Conservation (phyloP, 2,329 filamentous ascomycete genomes). For the Amauroascus niger region DNA sequence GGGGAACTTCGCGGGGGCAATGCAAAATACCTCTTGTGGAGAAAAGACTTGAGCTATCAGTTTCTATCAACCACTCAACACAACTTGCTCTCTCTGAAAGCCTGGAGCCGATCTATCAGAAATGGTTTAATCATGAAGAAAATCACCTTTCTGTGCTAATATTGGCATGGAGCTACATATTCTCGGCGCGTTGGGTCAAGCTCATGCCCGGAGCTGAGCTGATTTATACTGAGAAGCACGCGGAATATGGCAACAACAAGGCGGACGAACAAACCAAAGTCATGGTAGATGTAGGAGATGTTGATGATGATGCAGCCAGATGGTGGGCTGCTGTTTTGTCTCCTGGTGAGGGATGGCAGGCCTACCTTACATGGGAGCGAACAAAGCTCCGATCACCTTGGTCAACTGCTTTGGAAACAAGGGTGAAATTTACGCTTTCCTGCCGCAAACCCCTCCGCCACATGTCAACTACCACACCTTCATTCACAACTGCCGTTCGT, state of each 20-base stretch:
- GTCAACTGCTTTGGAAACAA: background rate
- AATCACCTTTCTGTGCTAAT: conserved; percentile 14
- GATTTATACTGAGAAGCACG: background rate
- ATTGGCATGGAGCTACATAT: conserved; percentile 13
- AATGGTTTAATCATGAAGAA: conserved; percentile 12
- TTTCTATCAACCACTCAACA: background rate
- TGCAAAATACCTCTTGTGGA: conserved; percentile 1
- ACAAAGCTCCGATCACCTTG: conserved; percentile 10
- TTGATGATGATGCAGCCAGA: conserved; percentile 7
- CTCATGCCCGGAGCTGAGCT: conserved; percentile 7
- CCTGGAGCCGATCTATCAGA: conserved; percentile 1
- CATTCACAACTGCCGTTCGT: conserved; percentile 13
- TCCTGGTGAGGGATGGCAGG: conserved; percentile 15
- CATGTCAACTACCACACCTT: background rate
- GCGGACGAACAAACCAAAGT: background rate
- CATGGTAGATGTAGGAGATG: conserved; percentile 12
- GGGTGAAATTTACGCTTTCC: background rate
- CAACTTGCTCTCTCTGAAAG: background rate
- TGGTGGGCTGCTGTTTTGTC: conserved; percentile 18
- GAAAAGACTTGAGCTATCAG: conserved; percentile 3
- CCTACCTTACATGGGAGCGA: conserved; percentile 2
- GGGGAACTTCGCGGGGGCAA: background rate
- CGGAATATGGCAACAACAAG: background rate
- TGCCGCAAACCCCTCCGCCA: background rate
- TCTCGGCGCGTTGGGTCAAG: conserved; percentile 12